phyloP scores from a whole-genome alignment of 2,329 filamentous ascomycete species.

The Colletotrichum limetticola region DNA sequence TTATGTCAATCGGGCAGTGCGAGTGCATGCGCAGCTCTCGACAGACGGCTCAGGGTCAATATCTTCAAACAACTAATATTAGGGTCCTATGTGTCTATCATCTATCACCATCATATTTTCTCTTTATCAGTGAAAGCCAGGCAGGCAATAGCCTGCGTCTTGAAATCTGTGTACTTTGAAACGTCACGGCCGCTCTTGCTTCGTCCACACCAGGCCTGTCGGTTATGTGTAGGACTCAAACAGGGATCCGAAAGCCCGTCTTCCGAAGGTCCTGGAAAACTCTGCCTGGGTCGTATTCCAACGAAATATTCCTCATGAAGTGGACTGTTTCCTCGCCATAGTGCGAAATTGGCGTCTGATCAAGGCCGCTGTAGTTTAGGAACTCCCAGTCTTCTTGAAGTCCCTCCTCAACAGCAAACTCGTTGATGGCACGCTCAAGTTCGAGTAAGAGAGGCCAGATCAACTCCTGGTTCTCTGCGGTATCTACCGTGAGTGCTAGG shows the following conservation, averaged over 20 bases:
- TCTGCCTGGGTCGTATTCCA: constrained; percentile 46
- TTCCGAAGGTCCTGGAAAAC: constrained; percentile 47
- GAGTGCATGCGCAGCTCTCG: no score
- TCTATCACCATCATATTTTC: no score
- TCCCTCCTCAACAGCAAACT: constrained; percentile 41
- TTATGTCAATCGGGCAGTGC: no score
- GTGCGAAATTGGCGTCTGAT: constrained; percentile 50
- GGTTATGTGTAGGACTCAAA: no score
- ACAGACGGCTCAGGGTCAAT: no score
- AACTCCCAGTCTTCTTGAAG: constrained; percentile 49
- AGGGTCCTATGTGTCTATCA: neutral
- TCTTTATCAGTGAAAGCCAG: no score
- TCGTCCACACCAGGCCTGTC: no score
- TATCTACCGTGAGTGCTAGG: constrained; percentile 49
- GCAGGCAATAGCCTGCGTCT: no score
- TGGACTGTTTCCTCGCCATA: constrained; percentile 50
- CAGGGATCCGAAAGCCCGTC: constrained; percentile 40
- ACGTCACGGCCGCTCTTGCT: no score
- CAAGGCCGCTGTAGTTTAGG: constrained; percentile 54
- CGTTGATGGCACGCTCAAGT: constrained; percentile 40
- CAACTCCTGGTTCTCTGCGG: constrained; percentile 45
- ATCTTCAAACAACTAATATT: no score
- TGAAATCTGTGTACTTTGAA: no score
- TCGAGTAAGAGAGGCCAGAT: constrained; percentile 44
- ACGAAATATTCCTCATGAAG: constrained; percentile 42